Percentiles rank a stretch among this genome's conserved stretches.
Conservation (phyloP, 495 filamentous ascomycete genomes). For the Immersiella caudata region DNA sequence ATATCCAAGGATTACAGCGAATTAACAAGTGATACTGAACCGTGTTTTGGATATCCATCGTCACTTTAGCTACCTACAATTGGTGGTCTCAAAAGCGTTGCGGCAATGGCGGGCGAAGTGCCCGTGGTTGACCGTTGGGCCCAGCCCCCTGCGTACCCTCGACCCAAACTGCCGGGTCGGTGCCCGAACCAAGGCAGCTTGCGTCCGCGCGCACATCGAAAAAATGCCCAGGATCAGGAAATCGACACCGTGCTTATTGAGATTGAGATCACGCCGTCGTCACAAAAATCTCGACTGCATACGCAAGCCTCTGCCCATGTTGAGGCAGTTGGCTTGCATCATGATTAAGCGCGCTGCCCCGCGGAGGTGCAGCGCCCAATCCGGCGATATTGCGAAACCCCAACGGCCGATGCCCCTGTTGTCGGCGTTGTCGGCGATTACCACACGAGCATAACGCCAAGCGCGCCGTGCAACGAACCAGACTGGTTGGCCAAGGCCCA, state of each 20-base stretch:
- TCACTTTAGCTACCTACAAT: no score
- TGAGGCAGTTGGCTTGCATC: neutral
- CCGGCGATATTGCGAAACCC: neutral
- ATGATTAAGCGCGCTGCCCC: neutral
- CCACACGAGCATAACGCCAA: neutral
- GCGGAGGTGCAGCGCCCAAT: neutral
- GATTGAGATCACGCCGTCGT: neutral
- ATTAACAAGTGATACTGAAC: no score
- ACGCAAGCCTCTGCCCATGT: neutral
- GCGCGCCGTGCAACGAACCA: neutral
- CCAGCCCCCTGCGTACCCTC: no score
- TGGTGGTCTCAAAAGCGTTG: no score
- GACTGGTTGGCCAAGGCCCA: neutral
- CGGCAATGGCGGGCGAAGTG: no score
- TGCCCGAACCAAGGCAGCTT: no score
- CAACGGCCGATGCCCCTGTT: neutral
- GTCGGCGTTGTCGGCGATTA: slow-evolving; percentile 1
- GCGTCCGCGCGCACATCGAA: no score
- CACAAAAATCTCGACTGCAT: neutral
- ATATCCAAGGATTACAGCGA: no score
- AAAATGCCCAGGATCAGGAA: neutral
- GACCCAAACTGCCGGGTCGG: no score
- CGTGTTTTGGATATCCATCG: no score
- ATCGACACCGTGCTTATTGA: neutral
- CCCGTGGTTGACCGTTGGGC: no score